These are phyloP conservation scores for Hymenoscyphus occultus DNA, from an alignment of 2,329 filamentous ascomycete species.

Conservation along the genomic window DNA sequence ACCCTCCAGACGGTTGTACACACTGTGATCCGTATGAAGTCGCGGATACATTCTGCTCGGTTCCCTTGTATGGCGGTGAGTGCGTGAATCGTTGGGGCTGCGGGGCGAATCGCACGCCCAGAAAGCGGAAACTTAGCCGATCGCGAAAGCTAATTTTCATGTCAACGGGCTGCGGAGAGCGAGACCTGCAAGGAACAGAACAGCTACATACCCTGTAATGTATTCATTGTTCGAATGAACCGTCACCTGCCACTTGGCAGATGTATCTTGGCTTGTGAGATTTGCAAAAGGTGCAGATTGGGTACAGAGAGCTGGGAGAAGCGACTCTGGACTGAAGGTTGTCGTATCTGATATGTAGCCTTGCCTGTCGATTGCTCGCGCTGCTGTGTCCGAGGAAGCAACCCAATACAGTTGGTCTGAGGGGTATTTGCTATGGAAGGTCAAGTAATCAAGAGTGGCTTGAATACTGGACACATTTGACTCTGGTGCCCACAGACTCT, in stretches of 20 bases:
- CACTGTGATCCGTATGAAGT: slow-evolving; percentile 45
- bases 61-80: slow-evolving; percentile 44
- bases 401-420: slow-evolving; percentile 27
- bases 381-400: slow-evolving; percentile 11
- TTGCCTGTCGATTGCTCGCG: slow-evolving; percentile 20
- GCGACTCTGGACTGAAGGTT: slow-evolving; percentile 27
- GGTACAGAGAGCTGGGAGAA: slow-evolving; percentile 49
- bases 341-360: slow-evolving; percentile 33
- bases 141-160: slow-evolving; percentile 39
- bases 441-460: slow-evolving; percentile 23
- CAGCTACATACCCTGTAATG: slow-evolving; percentile 42
- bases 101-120: slow-evolving; percentile 28
- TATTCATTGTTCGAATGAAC: slow-evolving; percentile 43
- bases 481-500: slow-evolving; percentile 23
- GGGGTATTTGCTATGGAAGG: slow-evolving; percentile 22
- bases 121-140: slow-evolving; percentile 44
- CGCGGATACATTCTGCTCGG: slow-evolving; percentile 42
- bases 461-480: slow-evolving; percentile 21
- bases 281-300: slow-evolving; percentile 40
- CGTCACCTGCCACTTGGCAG: slow-evolving; percentile 39
- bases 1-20: slow-evolving; percentile 38
- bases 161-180: slow-evolving; percentile 3
- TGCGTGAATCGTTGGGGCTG: slow-evolving; percentile 34
- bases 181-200: background rate
- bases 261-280: slow-evolving; percentile 35